Base-by-base conservation (phyloP, 148 eudicot species). In the Rhododendron vialii region DNA sequence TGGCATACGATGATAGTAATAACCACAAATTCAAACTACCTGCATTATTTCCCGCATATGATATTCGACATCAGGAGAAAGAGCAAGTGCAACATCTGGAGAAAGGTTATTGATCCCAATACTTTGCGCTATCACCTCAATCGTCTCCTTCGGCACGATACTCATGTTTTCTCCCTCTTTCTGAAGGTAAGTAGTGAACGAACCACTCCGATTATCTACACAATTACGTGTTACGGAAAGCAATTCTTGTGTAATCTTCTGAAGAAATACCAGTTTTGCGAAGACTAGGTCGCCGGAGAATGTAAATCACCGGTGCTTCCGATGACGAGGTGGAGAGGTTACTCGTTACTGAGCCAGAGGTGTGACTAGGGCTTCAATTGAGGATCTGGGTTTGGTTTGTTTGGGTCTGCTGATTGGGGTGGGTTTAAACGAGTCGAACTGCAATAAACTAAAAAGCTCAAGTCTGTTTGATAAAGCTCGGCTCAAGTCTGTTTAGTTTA, bases 21-120 rank as follows among this genome's bases (percentile, higher is more conserved):
- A 18, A 20, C 24, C 47, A 43, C 0, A 50, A 47, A 50, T 5
- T 48, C 15, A 26, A 48, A 76, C 4, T 65, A 92, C 96, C 96
- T 94, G 96, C 93, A 94, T 94, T 74, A 94, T 91, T 87, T 94
- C 96, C 81, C 96, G 96, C 90, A 94, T 91, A 78, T 95, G 94
- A 50, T 94, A 93, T 85, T 94, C 96, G 78, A 94, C 96, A 88
- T 94, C 96, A 84, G 93, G 92, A 84, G 96, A 93, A 88, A 94
- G 95, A 63, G 93, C 90, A 80, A 92, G 92, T 12, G 94, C 93
- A 81, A 90, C 96, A 89, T 94, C 95, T 81, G 89, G 87, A 73
- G 94, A 87, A 73, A 94, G 87, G 88, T 89, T 91, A 83, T 84
- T 94, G 38, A 94, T 92, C 78, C 96, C 96, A 75, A 92, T 86